phyloP scores from a whole-genome alignment of 192 early-diverging fungal genomes.

The Spinellus fusiger region DNA sequence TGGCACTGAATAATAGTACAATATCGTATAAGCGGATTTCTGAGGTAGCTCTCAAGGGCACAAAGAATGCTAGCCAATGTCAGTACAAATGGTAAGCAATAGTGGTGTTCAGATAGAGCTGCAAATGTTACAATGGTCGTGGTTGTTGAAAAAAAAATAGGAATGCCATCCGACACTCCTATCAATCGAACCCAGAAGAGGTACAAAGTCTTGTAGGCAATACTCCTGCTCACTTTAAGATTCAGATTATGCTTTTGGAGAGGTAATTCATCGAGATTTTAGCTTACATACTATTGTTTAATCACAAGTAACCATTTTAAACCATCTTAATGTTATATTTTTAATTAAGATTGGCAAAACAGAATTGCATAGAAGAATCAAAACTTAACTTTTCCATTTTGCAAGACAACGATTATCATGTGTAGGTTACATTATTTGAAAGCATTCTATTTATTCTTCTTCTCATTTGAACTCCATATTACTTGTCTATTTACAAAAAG shows the following conservation, averaged over 20 bases:
- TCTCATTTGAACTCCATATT: not conserved
- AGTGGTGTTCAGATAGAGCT: not conserved
- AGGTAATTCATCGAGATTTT: not conserved
- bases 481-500: not conserved
- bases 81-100: not conserved
- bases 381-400: constrained; percentile 1
- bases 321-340: not conserved
- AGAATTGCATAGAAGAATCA: not conserved
- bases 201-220: not conserved
- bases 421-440: not conserved
- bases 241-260: not conserved
- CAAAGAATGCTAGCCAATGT: not conserved
- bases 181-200: not conserved
- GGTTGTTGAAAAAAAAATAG: not conserved
- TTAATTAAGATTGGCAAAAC: not conserved
- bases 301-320: not conserved
- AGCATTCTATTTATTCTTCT: not conserved
- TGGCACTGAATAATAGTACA: not conserved
- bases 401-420: not conserved
- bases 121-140: not conserved
- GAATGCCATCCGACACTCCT: not conserved
- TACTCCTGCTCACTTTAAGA: not conserved
- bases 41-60: not conserved
- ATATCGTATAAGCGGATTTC: not conserved
- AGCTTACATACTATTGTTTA: not conserved